Conservation (phyloP, 345 rosid species). For the Euphorbia pulcherrima region DNA sequence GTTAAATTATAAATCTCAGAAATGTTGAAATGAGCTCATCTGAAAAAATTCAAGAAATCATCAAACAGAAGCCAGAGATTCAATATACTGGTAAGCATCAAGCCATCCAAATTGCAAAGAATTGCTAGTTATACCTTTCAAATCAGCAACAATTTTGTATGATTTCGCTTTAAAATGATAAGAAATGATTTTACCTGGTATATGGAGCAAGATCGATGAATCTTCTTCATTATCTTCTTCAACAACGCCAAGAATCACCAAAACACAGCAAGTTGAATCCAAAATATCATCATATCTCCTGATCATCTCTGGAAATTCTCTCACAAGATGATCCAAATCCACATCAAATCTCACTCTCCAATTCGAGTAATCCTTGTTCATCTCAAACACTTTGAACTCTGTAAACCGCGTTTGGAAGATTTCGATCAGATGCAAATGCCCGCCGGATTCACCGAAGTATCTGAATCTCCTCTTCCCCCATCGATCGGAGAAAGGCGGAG, state of each 20-base stretch:
- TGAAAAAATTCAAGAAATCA: background rate
- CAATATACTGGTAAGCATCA: conserved; percentile 29
- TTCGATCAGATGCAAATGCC: conserved; percentile 28
- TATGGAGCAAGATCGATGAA: conserved; percentile 24
- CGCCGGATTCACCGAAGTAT: conserved; percentile 25
- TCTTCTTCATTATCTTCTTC: conserved; percentile 19
- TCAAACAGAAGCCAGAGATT: conserved; percentile 26
- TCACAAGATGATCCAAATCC: conserved; percentile 17
- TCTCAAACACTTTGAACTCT: conserved; percentile 23
- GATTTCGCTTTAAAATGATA: conserved; percentile 17
- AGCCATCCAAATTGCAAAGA: conserved; percentile 24
- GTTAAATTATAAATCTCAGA: no score
- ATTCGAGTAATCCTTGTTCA: conserved; percentile 23
- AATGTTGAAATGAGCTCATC: background rate
- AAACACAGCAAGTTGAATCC: conserved; percentile 15
- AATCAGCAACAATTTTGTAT: conserved; percentile 19
- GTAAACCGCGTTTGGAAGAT: conserved; percentile 15
- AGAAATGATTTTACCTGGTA: conserved; percentile 31
- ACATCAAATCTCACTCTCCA: conserved; percentile 26
- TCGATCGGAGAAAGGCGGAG: conserved; percentile 5
- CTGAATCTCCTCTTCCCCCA: conserved; percentile 21
- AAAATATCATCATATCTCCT: conserved; percentile 11
- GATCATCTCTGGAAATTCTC: conserved; percentile 25
- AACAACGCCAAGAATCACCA: conserved; percentile 18
- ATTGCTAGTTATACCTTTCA: background rate